Evolutionary conservation across 805 yeast genomes (phyloP).

Genomic region (Starmerella khaoyaiensis): DNA sequence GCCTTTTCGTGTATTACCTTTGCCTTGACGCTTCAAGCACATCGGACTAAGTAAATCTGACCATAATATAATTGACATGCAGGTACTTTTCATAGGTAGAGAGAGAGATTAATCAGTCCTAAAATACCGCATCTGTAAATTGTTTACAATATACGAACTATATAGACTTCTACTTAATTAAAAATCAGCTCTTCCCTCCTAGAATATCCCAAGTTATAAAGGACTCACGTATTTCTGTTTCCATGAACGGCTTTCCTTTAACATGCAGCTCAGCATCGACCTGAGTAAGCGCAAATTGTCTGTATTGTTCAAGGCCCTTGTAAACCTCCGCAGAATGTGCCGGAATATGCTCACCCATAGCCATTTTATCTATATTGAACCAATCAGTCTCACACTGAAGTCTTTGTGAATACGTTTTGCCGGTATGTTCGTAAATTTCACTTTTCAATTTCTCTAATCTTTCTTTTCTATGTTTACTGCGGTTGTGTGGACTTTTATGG

Average conservation of each 20-base stretch:
- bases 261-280: constrained; percentile 5
- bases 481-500: not conserved
- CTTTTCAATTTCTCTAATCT: too few relatives aligned
- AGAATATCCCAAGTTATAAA: constrained; percentile 9
- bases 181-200: too few relatives aligned
- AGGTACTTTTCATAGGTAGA: too few relatives aligned
- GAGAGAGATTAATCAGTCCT: too few relatives aligned
- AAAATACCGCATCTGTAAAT: too few relatives aligned
- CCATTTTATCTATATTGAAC: constrained; percentile 10
- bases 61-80: too few relatives aligned
- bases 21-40: too few relatives aligned
- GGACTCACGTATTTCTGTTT: constrained; percentile 17
- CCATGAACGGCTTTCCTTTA: constrained; percentile 16
- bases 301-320: constrained; percentile 4
- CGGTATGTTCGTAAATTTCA: not conserved
- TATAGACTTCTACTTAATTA: too few relatives aligned
- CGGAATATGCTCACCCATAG: constrained; percentile 7
- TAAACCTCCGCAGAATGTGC: not conserved
- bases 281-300: constrained; percentile 1
- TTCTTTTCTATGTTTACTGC: too few relatives aligned
- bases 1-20: too few relatives aligned
- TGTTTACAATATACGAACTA: too few relatives aligned
- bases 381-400: constrained; percentile 5
- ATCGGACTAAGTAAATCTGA: too few relatives aligned
- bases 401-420: not conserved